A percentile compares a stretch with the other conserved stretches of the same genome.
Evolutionary conservation across 2,329 filamentous ascomycete genomes (phyloP).

Genomic region (Rutstroemia sp.): DNA sequence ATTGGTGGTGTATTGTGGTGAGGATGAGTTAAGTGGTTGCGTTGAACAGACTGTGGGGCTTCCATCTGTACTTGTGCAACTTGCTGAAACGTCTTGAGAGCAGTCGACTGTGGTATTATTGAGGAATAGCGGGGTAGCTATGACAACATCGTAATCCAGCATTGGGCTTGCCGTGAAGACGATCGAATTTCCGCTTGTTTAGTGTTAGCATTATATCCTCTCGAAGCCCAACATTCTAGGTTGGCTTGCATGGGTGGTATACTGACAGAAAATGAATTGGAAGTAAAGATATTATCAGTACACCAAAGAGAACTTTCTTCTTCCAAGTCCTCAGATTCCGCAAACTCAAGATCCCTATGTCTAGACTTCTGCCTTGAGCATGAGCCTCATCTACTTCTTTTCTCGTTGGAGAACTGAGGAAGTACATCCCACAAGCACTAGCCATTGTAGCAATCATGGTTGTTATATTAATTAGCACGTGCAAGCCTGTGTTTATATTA

Average conservation of each 20-base stretch:
- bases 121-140: conserved; percentile 16
- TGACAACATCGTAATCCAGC: conserved; percentile 18
- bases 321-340: conserved; percentile 30
- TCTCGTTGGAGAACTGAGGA: conserved; percentile 41
- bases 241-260: not conserved
- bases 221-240: not conserved
- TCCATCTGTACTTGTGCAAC: conserved; percentile 7
- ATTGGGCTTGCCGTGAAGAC: conserved; percentile 17
- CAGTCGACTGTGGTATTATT: not conserved
- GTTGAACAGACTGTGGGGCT: conserved; percentile 1
- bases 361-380: conserved; percentile 32
- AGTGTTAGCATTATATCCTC: not conserved
- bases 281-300: conserved; percentile 15
- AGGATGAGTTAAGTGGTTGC: not conserved
- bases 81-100: conserved; percentile 5
- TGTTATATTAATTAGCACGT: conserved; percentile 41
- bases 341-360: conserved; percentile 38
- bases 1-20: not conserved
- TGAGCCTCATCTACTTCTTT: conserved; percentile 43
- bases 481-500: conserved; percentile 25
- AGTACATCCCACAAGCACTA: conserved; percentile 41
- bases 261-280: conserved; percentile 25
- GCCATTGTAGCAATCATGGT: conserved; percentile 38
- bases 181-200: conserved; percentile 16
- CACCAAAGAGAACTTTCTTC: conserved; percentile 13